A percentile compares a stretch with the other conserved stretches of the same genome.
Evolutionary conservation across 306 rosid genomes (phyloP).

Genomic region (Prosopis cineraria): DNA sequence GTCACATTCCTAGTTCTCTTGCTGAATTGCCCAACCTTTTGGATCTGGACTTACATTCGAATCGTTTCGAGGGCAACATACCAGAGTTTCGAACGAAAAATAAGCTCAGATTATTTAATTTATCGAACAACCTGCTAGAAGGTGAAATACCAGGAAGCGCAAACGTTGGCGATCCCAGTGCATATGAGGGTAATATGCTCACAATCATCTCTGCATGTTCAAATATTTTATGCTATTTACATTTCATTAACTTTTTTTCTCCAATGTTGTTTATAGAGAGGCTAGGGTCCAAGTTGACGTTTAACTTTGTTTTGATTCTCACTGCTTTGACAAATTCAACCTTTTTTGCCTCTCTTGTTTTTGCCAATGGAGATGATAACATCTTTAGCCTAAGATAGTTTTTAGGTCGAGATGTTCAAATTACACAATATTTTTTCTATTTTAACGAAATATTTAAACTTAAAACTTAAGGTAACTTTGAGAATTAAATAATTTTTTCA

Average conservation of each 20-base stretch:
- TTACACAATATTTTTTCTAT: no score
- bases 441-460: no score
- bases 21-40: conserved; percentile 51
- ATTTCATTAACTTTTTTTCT: neutral
- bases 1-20: conserved; percentile 65
- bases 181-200: conserved; percentile 57
- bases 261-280: neutral
- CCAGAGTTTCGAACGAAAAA: conserved; percentile 49
- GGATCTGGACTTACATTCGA: conserved; percentile 63
- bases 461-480: no score
- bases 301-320: conserved; percentile 2
- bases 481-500: no score
- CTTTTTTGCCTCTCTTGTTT: neutral
- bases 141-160: conserved; percentile 64
- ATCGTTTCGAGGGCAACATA: conserved; percentile 60
- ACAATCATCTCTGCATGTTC: neutral
- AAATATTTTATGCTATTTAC: neutral
- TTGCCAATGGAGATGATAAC: neutral
- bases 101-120: conserved; percentile 44
- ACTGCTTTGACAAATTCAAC: neutral
- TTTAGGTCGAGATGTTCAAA: neutral
- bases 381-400: neutral
- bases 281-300: neutral
- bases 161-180: conserved; percentile 23
- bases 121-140: conserved; percentile 56